A percentile compares a stretch with the other conserved stretches of the same genome.
Conservation (phyloP, 2,329 filamentous ascomycete species). For the Cytospora piceae region DNA sequence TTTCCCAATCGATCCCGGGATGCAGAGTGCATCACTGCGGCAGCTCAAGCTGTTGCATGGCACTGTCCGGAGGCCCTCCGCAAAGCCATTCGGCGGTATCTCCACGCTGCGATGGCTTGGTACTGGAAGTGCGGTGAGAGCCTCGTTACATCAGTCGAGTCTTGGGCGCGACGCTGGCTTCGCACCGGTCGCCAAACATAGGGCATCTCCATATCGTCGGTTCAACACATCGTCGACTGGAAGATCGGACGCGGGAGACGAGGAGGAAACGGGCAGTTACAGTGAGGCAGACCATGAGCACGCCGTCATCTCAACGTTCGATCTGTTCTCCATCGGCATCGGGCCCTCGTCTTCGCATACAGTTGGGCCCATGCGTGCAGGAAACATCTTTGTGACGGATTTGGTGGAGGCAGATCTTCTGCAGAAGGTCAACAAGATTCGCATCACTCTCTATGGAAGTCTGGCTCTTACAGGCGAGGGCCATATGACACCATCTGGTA, state of each 20-base stretch:
- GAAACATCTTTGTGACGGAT: constrained; percentile 55
- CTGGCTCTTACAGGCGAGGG: constrained; percentile 55
- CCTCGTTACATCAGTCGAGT: constrained; percentile 8
- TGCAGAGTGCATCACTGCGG: constrained; percentile 23
- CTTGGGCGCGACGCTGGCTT: background rate
- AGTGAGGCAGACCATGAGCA: constrained; percentile 55
- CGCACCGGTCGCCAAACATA: background rate
- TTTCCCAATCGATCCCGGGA: constrained; percentile 9
- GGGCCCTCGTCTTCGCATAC: constrained; percentile 57
- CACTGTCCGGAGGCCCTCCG: background rate
- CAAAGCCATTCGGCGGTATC: background rate
- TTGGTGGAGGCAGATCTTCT: constrained; percentile 50
- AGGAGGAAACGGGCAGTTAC: constrained; percentile 44
- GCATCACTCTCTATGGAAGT: constrained; percentile 54
- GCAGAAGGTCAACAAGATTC: constrained; percentile 50
- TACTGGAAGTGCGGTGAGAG: background rate
- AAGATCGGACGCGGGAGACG: background rate
- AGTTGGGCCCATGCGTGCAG: constrained; percentile 56
- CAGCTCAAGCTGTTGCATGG: constrained; percentile 24
- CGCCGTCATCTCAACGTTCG: constrained; percentile 56
- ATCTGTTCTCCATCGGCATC: constrained; percentile 56
- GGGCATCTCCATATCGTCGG: background rate
- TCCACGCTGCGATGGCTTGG: background rate
- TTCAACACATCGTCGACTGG: constrained; percentile 6
- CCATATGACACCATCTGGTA: constrained; percentile 53